Percentiles rank a stretch among this genome's conserved stretches.
phyloP scores from a whole-genome alignment of 23 red algal genomes.

The Gracilaria domingensis region DNA sequence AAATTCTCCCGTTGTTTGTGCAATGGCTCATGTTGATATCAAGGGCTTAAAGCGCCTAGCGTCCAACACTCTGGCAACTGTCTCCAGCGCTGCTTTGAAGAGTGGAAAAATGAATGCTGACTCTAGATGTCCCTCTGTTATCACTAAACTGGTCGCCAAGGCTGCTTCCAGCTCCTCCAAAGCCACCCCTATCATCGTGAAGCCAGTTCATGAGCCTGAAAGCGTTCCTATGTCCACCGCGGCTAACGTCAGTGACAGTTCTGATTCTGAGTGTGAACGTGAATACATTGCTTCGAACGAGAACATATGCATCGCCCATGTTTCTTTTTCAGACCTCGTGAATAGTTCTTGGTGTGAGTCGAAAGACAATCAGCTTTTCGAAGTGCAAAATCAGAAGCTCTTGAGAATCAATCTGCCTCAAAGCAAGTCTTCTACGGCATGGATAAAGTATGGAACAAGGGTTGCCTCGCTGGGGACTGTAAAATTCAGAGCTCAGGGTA shows the following conservation, averaged over 20 bases:
- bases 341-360: background rate
- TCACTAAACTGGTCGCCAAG: background rate
- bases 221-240: background rate
- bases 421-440: background rate
- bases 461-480: background rate
- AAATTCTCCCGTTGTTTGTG: background rate
- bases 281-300: background rate
- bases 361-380: background rate
- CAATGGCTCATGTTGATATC: conserved; percentile 11
- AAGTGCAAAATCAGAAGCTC: conserved; percentile 21
- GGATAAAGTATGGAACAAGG: conserved; percentile 30
- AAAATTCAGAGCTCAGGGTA: background rate
- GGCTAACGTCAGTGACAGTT: background rate
- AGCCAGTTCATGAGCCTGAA: background rate
- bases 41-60: conserved; percentile 13
- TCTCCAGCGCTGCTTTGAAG: background rate
- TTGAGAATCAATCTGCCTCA: conserved; percentile 20
- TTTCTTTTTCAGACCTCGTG: background rate
- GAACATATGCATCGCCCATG: background rate
- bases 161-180: background rate
- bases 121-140: background rate
- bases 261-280: background rate
- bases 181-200: background rate
- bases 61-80: background rate
- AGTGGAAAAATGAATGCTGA: background rate